Evolutionary conservation across 768 basidiomycete species (phyloP), one percentile per base, ranked within the genome.

Genomic region (Flagelloscypha sp.): DNA sequence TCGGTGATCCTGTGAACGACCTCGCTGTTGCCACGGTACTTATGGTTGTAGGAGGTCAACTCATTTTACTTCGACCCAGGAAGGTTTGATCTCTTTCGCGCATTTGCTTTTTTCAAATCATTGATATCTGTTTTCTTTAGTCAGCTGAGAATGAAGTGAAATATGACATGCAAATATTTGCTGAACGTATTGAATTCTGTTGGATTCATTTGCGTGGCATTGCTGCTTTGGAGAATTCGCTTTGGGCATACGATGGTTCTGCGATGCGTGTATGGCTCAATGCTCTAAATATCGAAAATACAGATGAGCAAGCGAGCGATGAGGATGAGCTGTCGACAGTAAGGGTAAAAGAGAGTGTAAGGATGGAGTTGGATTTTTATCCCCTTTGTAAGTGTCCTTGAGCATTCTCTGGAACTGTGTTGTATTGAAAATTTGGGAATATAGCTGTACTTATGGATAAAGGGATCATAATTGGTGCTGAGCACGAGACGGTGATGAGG

Each of bases 191-290:
- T 45, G 94, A 99, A 53, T 92, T 95, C 52, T 99, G 93, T 57
- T 99, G 94, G 94, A 95, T 93, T 36, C 94, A 97, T 64, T 66
- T 99, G 27, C 77, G 84, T 24, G 94, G 94, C 2, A 89, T 99
- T 25, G 86, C 83, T 5, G 77, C 87, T 2, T 62, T 99, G 30
- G 94, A 98, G 54, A 99, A 99, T 59, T 97, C 93, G 5, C 65
- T 99, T 15, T 99, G 94, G 94, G 94, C 82, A 1, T 99, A 88
- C 55, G 94, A 97, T 45, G 94, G 92, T 3, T 70, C 76, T 41
- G 77, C 77, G 7, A 83, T 99, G 47, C 67, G 90, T 20, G 79
- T 98, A 11, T 99, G 95, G 95, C 64, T 99, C 17, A 93, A 98
- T 53, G 94, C 94, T 4, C 67, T 99, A 33, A 77, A 88, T 1